Evolutionary conservation across 2,329 filamentous ascomycete genomes (phyloP).

Genomic region (Helminthosporium solani): DNA sequence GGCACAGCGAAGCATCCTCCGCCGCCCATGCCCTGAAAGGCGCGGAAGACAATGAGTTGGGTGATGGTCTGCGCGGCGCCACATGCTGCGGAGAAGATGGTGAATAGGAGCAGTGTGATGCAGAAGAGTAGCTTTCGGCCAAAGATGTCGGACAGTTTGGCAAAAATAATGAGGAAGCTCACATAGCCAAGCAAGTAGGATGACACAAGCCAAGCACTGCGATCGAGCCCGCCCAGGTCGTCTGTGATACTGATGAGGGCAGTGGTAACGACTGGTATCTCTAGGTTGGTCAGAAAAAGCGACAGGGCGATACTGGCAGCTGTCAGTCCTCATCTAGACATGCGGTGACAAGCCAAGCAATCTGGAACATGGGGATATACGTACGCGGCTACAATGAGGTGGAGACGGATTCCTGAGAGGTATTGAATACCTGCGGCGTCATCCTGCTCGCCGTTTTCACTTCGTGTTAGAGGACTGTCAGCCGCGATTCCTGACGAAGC

Average conservation of each 20-base stretch:
- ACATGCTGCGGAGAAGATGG: conserved; percentile 34
- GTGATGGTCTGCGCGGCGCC: conserved; percentile 29
- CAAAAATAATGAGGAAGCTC: conserved; percentile 24
- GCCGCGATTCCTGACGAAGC: too few relatives aligned
- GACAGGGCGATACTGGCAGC: background rate
- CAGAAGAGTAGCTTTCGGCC: conserved; percentile 30
- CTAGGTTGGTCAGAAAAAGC: conserved; percentile 22
- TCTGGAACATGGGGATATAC: too few relatives aligned
- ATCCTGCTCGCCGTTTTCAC: too few relatives aligned
- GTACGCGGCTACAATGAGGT: too few relatives aligned
- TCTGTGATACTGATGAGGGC: conserved; percentile 38
- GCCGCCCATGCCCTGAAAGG: conserved; percentile 37
- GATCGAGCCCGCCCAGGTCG: conserved; percentile 33
- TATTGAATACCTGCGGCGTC: too few relatives aligned
- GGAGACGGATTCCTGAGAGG: too few relatives aligned
- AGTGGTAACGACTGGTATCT: conserved; percentile 40
- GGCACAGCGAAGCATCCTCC: conserved; percentile 15
- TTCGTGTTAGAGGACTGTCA: too few relatives aligned
- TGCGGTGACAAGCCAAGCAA: too few relatives aligned
- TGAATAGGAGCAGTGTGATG: conserved; percentile 23
- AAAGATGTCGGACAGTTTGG: conserved; percentile 36
- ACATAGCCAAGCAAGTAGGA: conserved; percentile 38
- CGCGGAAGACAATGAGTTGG: conserved; percentile 37
- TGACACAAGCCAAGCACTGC: conserved; percentile 39
- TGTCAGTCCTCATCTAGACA: too few relatives aligned